Evolutionary conservation across 495 filamentous ascomycete genomes (phyloP), one percentile per base, ranked within the genome.

Genomic region (Haplographium delicatum): DNA sequence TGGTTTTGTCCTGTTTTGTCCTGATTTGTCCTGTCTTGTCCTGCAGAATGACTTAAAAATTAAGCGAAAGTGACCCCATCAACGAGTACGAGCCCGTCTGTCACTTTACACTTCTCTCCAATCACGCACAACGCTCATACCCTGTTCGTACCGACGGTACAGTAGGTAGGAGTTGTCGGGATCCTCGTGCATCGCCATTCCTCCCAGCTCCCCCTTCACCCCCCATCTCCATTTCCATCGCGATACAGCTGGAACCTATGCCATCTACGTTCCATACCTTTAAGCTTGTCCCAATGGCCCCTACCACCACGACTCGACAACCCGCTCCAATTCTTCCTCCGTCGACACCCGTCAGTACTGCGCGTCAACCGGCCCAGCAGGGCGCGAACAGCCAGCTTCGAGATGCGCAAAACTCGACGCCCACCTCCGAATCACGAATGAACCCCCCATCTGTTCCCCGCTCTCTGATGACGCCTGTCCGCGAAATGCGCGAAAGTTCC

Each of bases 401-500:
- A n/a, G 44, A 57, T 15, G 25, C 26, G 11, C 27, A 27, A 26
- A 61, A 37, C 19, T 47, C 44, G 23, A 54, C 58, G 13, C 58
- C 58, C 9, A 43, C 58, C 27, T 33, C 58, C n/a, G 53, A 54
- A 38, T 25, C 40, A 25, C 54, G 58, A 23, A 61, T 61, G 58
- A 58, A 61, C 53, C 58, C 58, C 7, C 58, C 58, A 9, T 24
- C 58, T 16, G 2, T 58, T 19, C 58, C 58, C 8, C 42, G 58
- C 18, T 49, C 54, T 15, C 44, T 61, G 15, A 50, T 54, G 34
- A 61, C 58, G 5, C 58, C 58, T 4, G 33, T 33, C 15, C 58
- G 54, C 47, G 58, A 61, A 6, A 55, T 58, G 54, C 58, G 58
- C 47, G 58, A 61, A 47, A 45, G 51, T 23, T 61, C 58, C 5